These are phyloP conservation scores for Pseudogymnoascus sp. DNA, from an alignment of 2,329 filamentous ascomycete genomes.

Conservation along the genomic window DNA sequence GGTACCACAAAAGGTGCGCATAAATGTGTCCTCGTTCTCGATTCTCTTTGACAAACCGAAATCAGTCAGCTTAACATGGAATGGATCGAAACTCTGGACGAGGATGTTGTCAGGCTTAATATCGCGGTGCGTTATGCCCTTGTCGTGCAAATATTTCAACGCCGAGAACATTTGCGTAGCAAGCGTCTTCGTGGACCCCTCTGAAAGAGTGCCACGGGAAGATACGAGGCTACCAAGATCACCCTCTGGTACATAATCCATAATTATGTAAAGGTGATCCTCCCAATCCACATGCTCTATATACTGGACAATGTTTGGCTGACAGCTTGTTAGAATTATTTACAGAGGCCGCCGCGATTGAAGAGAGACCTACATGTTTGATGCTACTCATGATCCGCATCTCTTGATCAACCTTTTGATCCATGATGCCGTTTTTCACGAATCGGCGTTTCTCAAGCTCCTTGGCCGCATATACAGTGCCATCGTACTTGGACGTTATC, in stretches of 20 bases:
- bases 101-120: conserved; percentile 98
- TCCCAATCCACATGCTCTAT: conserved; percentile 80
- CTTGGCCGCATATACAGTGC: conserved; percentile 80
- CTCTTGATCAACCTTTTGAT: conserved; percentile 91
- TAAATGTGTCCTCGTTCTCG: conserved; percentile 71
- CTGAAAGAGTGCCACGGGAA: conserved; percentile 53
- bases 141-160: conserved; percentile 74
- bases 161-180: conserved; percentile 71
- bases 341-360: conserved; percentile 57
- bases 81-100: conserved; percentile 62
- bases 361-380: conserved; percentile 62
- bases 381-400: conserved; percentile 91
- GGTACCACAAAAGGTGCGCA: conserved; percentile 95
- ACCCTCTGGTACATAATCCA: conserved; percentile 81
- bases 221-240: conserved; percentile 71
- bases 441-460: conserved; percentile 89
- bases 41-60: conserved; percentile 96
- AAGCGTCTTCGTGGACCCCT: conserved; percentile 62
- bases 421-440: conserved; percentile 83
- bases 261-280: conserved; percentile 83
- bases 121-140: conserved; percentile 93
- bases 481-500: conserved; percentile 76
- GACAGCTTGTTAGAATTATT: conserved; percentile 17
- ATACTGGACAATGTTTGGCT: conserved; percentile 86
- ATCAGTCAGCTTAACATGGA: conserved; percentile 85